Evolutionary conservation across 495 filamentous ascomycete genomes (phyloP).

Genomic region (Podospora sp.): DNA sequence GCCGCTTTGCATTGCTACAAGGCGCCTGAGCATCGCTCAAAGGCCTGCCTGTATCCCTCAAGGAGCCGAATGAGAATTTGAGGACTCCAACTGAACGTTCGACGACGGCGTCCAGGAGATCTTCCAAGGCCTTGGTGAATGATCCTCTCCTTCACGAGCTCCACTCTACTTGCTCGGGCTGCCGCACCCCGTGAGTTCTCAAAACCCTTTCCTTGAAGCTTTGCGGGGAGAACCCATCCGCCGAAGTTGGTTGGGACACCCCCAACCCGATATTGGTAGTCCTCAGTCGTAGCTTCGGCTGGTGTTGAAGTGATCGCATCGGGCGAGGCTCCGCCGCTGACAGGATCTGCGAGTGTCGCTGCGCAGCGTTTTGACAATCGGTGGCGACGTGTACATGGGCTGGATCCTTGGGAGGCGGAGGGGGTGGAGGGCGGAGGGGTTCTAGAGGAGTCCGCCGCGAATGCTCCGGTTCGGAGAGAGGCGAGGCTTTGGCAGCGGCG

Average conservation of each 20-base stretch:
- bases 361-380: neutral
- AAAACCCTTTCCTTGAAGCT: conserved; percentile 33
- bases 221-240: conserved; percentile 31
- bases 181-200: conserved; percentile 10
- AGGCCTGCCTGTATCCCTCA: no score
- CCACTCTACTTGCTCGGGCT: neutral
- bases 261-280: conserved; percentile 16
- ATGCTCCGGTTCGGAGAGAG: neutral
- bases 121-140: no score
- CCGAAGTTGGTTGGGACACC: neutral
- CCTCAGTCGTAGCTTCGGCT: conserved; percentile 22
- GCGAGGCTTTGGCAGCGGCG: neutral
- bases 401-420: neutral
- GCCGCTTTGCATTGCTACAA: no score
- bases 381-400: neutral
- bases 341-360: neutral
- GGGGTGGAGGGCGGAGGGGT: neutral
- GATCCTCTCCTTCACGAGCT: neutral
- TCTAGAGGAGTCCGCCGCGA: neutral
- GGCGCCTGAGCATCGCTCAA: no score
- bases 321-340: neutral
- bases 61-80: no score
- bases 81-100: no score
- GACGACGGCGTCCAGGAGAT: no score
- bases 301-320: conserved; percentile 3